These are phyloP conservation scores for Isatis lusitanica DNA, from an alignment of 441 rosid genomes.

Conservation along the genomic window DNA sequence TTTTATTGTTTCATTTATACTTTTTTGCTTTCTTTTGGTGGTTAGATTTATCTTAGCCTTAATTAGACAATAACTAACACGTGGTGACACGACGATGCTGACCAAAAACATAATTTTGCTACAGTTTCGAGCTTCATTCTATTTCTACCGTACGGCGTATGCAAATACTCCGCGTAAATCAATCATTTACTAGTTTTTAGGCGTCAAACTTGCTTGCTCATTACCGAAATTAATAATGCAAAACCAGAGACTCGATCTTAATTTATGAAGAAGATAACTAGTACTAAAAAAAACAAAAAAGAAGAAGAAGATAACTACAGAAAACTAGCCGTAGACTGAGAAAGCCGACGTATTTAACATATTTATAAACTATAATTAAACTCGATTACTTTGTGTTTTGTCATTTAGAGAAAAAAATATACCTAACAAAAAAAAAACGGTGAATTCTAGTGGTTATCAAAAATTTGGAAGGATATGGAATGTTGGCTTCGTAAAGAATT, in stretches of 20 bases:
- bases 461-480: constrained; percentile 20
- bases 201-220: neutral
- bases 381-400: constrained; percentile 7
- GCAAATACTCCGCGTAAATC: neutral
- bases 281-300: no score
- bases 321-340: neutral
- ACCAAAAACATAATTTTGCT: neutral
- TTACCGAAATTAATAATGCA: no score
- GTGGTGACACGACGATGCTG: neutral
- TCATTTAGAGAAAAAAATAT: neutral
- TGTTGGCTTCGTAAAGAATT: neutral
- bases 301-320: no score
- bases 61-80: neutral
- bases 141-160: neutral
- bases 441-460: constrained; percentile 27
- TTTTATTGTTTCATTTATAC: neutral
- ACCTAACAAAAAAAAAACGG: constrained; percentile 26
- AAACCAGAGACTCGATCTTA: no score
- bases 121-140: neutral
- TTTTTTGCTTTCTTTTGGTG: neutral
- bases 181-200: neutral
- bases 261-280: no score
- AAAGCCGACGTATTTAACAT: neutral
- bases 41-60: neutral
- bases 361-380: neutral